phyloP scores from a whole-genome alignment of 495 filamentous ascomycete genomes.

The Neohortaea acidophila region DNA sequence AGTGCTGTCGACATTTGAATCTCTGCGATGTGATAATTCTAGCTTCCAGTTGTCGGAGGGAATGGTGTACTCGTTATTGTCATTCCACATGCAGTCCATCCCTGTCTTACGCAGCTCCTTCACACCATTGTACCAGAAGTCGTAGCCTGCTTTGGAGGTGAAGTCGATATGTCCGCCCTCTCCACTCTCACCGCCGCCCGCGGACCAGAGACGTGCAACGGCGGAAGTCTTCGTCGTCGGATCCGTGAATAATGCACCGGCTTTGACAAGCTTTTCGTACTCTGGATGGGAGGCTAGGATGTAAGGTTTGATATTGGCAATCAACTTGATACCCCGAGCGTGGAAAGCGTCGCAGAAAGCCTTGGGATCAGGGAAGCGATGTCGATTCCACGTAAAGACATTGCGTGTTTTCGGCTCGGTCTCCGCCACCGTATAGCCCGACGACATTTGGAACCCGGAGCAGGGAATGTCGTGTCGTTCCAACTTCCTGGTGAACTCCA shows the following conservation, averaged over 20 bases:
- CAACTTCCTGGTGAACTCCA: slow-evolving; percentile 45
- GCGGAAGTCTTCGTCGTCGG: slow-evolving; percentile 37
- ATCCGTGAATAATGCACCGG: slow-evolving; percentile 46
- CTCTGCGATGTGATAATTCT: slow-evolving; percentile 30
- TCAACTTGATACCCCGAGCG: slow-evolving; percentile 43
- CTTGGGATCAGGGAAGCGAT: slow-evolving; percentile 50
- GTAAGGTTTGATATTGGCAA: slow-evolving; percentile 61
- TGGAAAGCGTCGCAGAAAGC: slow-evolving; percentile 46
- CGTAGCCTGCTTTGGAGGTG: slow-evolving; percentile 44
- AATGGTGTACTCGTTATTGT: slow-evolving; percentile 60
- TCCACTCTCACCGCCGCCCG: slow-evolving; percentile 49
- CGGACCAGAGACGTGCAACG: slow-evolving; percentile 49
- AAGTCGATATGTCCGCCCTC: slow-evolving; percentile 59
- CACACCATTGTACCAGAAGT: slow-evolving; percentile 54
- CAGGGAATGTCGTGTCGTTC: slow-evolving; percentile 51
- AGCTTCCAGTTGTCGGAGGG: slow-evolving; percentile 48
- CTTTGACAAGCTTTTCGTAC: slow-evolving; percentile 39
- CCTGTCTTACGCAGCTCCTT: slow-evolving; percentile 42
- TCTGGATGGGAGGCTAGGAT: slow-evolving; percentile 48
- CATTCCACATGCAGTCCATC: slow-evolving; percentile 61
- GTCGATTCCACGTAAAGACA: slow-evolving; percentile 55
- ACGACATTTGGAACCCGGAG: slow-evolving; percentile 56
- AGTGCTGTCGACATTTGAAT: slow-evolving; percentile 2
- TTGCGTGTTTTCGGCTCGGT: slow-evolving; percentile 49
- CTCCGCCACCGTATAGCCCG: slow-evolving; percentile 54